These are phyloP conservation scores for Phlebiopsis gigantea DNA, from an alignment of 768 basidiomycete species.

Conservation along the genomic window DNA sequence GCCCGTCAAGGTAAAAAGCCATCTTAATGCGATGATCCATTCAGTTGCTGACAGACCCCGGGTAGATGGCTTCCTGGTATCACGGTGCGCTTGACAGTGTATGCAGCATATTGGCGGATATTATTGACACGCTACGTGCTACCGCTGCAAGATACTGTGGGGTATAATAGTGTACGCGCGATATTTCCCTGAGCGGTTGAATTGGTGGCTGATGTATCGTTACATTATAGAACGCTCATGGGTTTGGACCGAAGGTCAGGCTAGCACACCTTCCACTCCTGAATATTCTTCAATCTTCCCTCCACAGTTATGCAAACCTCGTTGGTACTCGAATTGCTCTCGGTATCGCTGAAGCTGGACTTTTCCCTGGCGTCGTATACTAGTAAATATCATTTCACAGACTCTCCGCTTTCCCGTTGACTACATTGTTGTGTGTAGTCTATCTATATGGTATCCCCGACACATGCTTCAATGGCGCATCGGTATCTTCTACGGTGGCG, in stretches of 20 bases:
- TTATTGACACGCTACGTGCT: neutral
- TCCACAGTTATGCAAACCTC: conserved; percentile 53
- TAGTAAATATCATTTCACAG: conserved; percentile 38
- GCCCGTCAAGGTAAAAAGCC: conserved; percentile 49
- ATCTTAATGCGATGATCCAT: neutral
- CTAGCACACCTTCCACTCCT: neutral
- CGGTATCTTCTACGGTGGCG: conserved; percentile 25
- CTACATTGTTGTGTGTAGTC: conserved; percentile 8
- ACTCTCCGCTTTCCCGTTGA: neutral
- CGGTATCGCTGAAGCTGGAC: conserved; percentile 63
- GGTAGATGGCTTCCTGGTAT: conserved; percentile 60
- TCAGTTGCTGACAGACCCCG: neutral
- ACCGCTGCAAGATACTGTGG: conserved; percentile 36
- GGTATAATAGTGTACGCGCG: conserved; percentile 43
- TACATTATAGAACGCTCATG: conserved; percentile 39
- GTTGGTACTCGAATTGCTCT: conserved; percentile 53
- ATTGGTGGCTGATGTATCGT: neutral
- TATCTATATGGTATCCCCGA: conserved; percentile 25
- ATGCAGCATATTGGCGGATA: neutral
- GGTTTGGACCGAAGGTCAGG: conserved; percentile 57
- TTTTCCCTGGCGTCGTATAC: conserved; percentile 71
- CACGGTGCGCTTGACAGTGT: conserved; percentile 32
- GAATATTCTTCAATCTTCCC: neutral
- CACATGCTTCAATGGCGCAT: conserved; percentile 25
- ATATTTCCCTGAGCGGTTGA: neutral